Evolutionary conservation across 2,329 filamentous ascomycete genomes (phyloP), one percentile per base, ranked within the genome.

Genomic region (Colletotrichum horii): DNA sequence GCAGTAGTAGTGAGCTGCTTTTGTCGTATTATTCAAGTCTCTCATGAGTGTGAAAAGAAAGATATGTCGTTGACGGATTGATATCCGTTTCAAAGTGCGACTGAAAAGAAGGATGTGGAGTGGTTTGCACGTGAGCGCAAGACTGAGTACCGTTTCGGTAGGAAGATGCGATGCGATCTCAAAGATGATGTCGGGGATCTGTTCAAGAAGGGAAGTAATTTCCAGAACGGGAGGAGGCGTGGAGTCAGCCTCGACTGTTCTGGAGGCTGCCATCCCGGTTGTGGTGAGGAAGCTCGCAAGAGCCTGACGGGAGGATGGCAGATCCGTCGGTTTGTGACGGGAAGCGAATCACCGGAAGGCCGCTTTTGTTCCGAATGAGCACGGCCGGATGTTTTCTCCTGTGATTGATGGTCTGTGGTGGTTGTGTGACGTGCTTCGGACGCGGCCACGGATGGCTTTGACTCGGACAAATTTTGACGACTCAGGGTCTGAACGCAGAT

Each of bases 91-190:
- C 8, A 60, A 32, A 2, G 70, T 28, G 43, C 43, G 28, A 16
- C 15, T 48, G 15, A 68, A 76, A n/a, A 76, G 74, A 6, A 76
- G 64, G 30, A 56, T 32, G 28, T 76, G 58, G 28, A 76, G 74
- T 14, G 64, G 22, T 19, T 65, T 76, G 64, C 74, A 76, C 4
- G 74, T 65, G 56, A 76, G 64, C 1, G 74, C 70, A 12, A 76
- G 70, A 28, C 74, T 38, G 26, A 76, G 66, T 9, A 43, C 74
- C 52, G 74, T 73, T 38, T 68, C 70, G 30, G 32, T 48, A 19
- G 74, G 74, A 28, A 76, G 74, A n/a, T 76, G 74, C 6, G 70
- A 73, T 12, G 70, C 32, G 19, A 76, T 74, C 36, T 76, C 74
- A 28, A 76, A 8, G 6, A 76, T 55, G 48, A 76, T 16, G 30